A percentile compares a stretch with the other conserved stretches of the same genome.
Evolutionary conservation across 2,329 filamentous ascomycete species (phyloP).

Genomic region (Penicillium polonicum): DNA sequence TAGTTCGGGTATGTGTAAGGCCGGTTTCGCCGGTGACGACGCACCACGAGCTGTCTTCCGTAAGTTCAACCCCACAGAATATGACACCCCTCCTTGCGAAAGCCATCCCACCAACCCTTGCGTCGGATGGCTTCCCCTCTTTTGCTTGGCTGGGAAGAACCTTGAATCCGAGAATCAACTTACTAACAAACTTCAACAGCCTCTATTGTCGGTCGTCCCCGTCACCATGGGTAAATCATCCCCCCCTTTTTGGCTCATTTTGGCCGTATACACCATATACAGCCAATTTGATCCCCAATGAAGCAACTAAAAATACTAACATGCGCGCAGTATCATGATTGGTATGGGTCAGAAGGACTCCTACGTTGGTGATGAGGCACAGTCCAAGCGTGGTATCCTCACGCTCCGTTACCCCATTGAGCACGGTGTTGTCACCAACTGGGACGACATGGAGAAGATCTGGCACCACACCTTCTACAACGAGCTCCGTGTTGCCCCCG

Average conservation of each 20-base stretch:
- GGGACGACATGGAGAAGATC: conserved; percentile 99
- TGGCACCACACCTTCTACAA: conserved; percentile 99
- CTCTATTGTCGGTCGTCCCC: conserved; percentile 98
- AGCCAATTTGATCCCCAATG: background rate
- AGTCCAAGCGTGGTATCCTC: conserved; percentile 99
- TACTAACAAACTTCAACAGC: conserved; percentile 54
- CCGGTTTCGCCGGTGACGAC: conserved; percentile 99
- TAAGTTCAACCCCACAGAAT: conserved; percentile 62
- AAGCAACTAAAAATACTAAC: conserved; percentile 29
- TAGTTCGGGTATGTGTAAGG: conserved; percentile 99
- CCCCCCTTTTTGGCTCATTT: conserved; percentile 15
- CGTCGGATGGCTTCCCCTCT: conserved; percentile 19
- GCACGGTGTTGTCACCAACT: conserved; percentile 99
- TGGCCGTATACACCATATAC: background rate
- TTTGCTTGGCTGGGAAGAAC: conserved; percentile 1
- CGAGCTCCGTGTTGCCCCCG: conserved; percentile 98
- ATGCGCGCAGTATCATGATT: conserved; percentile 88
- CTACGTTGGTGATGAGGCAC: conserved; percentile 99
- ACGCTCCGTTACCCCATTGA: conserved; percentile 99
- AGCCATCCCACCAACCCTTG: conserved; percentile 30
- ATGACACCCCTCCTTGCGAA: conserved; percentile 19
- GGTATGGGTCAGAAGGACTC: conserved; percentile 99
- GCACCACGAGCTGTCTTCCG: conserved; percentile 99
- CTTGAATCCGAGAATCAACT: background rate
- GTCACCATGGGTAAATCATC: conserved; percentile 96